Evolutionary conservation across 148 eudicot genomes (phyloP).

Genomic region (Arbutus unedo): DNA sequence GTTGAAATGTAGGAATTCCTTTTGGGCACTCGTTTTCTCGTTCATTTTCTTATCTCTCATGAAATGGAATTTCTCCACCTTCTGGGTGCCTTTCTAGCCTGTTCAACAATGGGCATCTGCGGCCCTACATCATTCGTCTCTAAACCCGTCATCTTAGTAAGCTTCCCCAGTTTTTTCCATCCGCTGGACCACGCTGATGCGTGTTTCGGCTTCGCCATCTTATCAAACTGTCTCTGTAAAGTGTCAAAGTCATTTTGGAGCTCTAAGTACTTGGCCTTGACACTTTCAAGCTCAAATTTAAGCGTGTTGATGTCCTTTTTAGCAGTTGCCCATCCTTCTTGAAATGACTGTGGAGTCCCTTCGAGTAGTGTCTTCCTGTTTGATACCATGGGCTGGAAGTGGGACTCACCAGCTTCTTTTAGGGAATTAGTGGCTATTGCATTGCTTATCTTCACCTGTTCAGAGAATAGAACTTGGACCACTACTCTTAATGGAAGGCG

Average conservation of each 20-base stretch:
- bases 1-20: background rate
- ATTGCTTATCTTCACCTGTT: conserved; percentile 88
- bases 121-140: conserved; percentile 49
- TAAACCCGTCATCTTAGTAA: conserved; percentile 52
- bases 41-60: conserved; percentile 24
- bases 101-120: conserved; percentile 39
- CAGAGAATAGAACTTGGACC: conserved; percentile 95
- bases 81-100: conserved; percentile 53
- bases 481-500: conserved; percentile 86
- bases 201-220: conserved; percentile 64
- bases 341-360: conserved; percentile 93
- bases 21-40: background rate
- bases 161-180: conserved; percentile 87
- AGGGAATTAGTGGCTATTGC: conserved; percentile 66
- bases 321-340: conserved; percentile 93
- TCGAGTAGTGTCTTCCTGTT: conserved; percentile 76
- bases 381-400: conserved; percentile 64
- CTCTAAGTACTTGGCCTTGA: conserved; percentile 74
- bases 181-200: conserved; percentile 80
- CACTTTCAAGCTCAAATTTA: conserved; percentile 80
- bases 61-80: conserved; percentile 99
- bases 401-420: conserved; percentile 58
- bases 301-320: conserved; percentile 91
- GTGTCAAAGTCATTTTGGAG: conserved; percentile 79
- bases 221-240: conserved; percentile 78